These are phyloP conservation scores for Rhytidiadelphus loreus DNA, from an alignment of 225 moss, liverwort and hornwort genomes.

Conservation along the genomic window DNA sequence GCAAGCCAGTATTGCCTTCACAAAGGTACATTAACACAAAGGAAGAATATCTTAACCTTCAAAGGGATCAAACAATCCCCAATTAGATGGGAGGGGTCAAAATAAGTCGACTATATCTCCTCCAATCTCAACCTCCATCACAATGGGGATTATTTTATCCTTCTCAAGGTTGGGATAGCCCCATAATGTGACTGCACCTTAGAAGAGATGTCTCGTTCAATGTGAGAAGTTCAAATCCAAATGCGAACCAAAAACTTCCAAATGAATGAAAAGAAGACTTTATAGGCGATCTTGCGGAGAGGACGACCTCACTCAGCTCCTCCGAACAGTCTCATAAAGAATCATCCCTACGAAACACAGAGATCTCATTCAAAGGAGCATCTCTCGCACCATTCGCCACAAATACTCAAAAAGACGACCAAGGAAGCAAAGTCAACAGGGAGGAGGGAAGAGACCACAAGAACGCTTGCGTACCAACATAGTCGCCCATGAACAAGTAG, in stretches of 20 bases:
- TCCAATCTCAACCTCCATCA: background rate
- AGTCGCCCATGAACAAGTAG: constrained; percentile 69
- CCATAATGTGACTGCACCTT: background rate
- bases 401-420: background rate
- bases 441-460: background rate
- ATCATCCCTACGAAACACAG: background rate
- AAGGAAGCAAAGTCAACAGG: background rate
- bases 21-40: background rate
- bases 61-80: background rate
- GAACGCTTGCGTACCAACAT: constrained; percentile 23
- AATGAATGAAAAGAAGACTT: background rate
- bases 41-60: background rate
- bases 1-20: background rate
- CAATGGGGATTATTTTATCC: background rate
- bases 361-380: background rate
- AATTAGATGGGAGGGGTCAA: background rate
- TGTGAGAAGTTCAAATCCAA: background rate
- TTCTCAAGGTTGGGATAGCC: background rate
- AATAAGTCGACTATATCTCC: background rate
- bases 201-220: background rate
- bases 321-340: background rate
- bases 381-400: background rate
- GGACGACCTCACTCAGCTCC: background rate
- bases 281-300: background rate
- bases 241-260: background rate